Base-by-base conservation (phyloP, 768 basidiomycete genomes). In the Hydnomerulius pinastri region DNA sequence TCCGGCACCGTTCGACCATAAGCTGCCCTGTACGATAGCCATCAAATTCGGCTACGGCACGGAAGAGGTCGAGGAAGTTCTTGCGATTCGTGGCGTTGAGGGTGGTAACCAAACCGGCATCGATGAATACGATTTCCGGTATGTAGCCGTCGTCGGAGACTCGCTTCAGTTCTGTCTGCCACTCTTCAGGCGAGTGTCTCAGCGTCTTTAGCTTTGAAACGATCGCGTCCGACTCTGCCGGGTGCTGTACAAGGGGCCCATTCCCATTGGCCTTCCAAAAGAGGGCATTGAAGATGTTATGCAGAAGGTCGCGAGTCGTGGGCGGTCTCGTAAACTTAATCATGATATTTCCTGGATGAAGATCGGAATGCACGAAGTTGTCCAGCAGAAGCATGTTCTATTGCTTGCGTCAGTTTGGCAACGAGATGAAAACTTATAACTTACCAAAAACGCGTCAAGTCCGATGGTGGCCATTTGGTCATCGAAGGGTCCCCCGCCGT, bases 361-460 rank as follows among this genome's bases (percentile, higher is more conserved):
- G 80, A 64, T 92, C 91, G 4, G 90, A 78, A 66, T 98, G 97
- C 9, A 96, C 93, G 69, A 97, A 99, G 69, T 99, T 98, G 70
- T 99, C 97, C 38, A 99, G 75, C 1, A 99, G 75, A 17, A 99
- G 82, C 97, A 99, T 99, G 72, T 98, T 93, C 92, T 98, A 60
- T 15, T 29, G 25, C 15, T 20, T 7, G n/a, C 17, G 29, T 55
- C 6, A 48, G 32, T 45, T 36, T 29, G 52, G 42, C 46, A 54
- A 35, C 9, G 4, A 27, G 25, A 4, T 18, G 25, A 44, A 33
- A 12, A 35, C 45, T 15, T 37, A 29, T 43, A 39, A 72, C 89
- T 57, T 63, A 92, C 94, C 68, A 99, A 66, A 71, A 98, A 99
- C 2, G 95, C 94, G 68, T 98, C 93, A 20, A 99, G 74, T 9